Evolutionary conservation across 2,329 filamentous ascomycete species (phyloP), one percentile per base, ranked within the genome.

Genomic region (Epichloe sibirici): DNA sequence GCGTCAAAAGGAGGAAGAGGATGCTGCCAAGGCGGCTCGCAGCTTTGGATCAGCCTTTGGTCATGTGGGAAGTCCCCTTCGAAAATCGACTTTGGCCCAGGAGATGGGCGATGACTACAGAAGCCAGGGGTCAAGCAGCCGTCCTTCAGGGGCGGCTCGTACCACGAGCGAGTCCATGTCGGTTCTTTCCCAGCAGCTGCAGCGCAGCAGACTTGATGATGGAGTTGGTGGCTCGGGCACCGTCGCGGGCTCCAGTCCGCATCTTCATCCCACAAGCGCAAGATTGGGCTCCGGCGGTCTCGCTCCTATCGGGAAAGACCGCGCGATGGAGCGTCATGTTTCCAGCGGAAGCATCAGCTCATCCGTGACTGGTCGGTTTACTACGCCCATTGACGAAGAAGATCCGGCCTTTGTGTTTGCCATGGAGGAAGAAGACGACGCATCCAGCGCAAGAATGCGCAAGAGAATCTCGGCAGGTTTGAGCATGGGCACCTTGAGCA

Each of bases 321-420:
- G 74, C 52, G 63, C 64, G 12, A 69, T 73, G 51, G 79, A 83
- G 59, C 73, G 79, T 47, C 79, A 82, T 62, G 71, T 81, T 38
- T 83, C 79, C 59, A 80, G 74, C 52, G 74, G 74, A 34, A 82
- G 79, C 57, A 75, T 81, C 58, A 72, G 75, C 58, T 79, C 77
- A 47, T 74, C 68, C 21, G 68, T 69, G 40, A 78, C 73, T 40
- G 78, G 77, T 21, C 71, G 81, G 15, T 82, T 82, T 62, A 80
- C 80, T 2, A 83, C 79, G 1, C 80, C 80, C 3, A 83, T 84
- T 56, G 80, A 83, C 54, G 81, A 83, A 61, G 81, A 84, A 58
- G 79, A 83, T 52, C 72, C 77, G 4, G 75, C 79, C 28, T 82
- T 83, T 57, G 77, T 84, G 13, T 84, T 84, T 62, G 78, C 71